A percentile compares a stretch with the other conserved stretches of the same genome.
Conservation (phyloP, 2,329 filamentous ascomycete genomes). For the Talaromyces albobiverticillius region DNA sequence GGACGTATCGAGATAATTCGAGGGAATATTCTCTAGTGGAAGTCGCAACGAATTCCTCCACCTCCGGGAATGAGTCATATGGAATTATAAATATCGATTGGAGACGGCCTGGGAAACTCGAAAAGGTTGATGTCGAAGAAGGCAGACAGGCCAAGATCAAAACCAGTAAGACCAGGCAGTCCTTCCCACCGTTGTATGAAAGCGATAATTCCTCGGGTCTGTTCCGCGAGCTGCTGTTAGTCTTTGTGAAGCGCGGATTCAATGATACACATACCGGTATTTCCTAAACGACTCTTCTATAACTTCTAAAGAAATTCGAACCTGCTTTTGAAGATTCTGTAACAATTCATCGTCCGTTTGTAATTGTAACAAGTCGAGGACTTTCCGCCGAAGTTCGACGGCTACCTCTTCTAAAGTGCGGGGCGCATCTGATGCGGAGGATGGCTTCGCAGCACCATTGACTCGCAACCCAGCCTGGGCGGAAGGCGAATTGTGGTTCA, state of each 20-base stretch:
- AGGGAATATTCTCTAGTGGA: constrained; percentile 14
- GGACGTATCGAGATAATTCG: constrained; percentile 9
- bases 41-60: constrained; percentile 11
- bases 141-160: constrained; percentile 15
- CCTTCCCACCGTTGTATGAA: constrained; percentile 17
- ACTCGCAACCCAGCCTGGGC: constrained; percentile 9
- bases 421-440: constrained; percentile 5
- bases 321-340: constrained; percentile 12
- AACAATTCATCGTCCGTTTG: constrained; percentile 11
- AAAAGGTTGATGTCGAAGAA: background rate
- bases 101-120: constrained; percentile 3
- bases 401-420: constrained; percentile 15
- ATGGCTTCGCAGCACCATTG: constrained; percentile 8
- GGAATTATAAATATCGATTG: constrained; percentile 16
- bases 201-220: constrained; percentile 16
- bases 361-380: constrained; percentile 7
- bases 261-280: constrained; percentile 12
- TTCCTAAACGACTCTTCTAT: constrained; percentile 15
- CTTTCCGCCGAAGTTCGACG: constrained; percentile 10
- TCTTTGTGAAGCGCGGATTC: background rate
- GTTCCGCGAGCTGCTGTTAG: background rate
- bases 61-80: constrained; percentile 14
- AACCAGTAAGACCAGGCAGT: constrained; percentile 16
- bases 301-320: constrained; percentile 14
- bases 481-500: constrained; percentile 4